These are phyloP conservation scores for Dactylella cylindrospora DNA, from an alignment of 2,329 filamentous ascomycete genomes.

Conservation along the genomic window DNA sequence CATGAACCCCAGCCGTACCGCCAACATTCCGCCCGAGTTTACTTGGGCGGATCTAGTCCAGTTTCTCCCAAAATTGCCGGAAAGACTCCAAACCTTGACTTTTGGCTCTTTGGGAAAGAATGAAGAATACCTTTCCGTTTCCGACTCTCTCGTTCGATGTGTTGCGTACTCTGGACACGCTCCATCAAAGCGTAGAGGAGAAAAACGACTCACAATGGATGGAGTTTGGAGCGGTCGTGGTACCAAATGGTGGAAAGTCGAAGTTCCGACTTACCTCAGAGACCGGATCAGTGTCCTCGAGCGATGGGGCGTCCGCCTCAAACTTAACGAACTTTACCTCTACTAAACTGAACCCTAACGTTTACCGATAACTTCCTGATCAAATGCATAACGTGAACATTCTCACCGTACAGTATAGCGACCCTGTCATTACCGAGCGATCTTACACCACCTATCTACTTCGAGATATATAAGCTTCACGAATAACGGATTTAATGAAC, in stretches of 20 bases:
- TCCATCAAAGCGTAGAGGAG: constrained; percentile 33
- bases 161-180: constrained; percentile 38
- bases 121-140: constrained; percentile 41
- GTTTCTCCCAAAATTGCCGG: constrained; percentile 38
- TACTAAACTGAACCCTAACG: constrained; percentile 13
- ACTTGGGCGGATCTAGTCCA: constrained; percentile 40
- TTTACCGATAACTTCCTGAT: too few relatives aligned
- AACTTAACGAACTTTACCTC: constrained; percentile 43
- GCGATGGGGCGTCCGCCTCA: constrained; percentile 37
- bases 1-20: constrained; percentile 43
- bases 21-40: constrained; percentile 41
- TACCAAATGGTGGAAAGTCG: constrained; percentile 41
- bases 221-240: constrained; percentile 42
- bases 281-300: constrained; percentile 39
- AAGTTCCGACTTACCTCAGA: constrained; percentile 32
- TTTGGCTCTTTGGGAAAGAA: constrained; percentile 43
- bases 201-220: constrained; percentile 33
- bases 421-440: constrained; percentile 25
- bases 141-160: constrained; percentile 39
- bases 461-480: constrained; percentile 13
- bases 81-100: constrained; percentile 36
- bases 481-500: constrained; percentile 39
- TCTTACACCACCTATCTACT: neutral
- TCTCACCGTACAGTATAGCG: constrained; percentile 8
- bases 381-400: too few relatives aligned